These are phyloP conservation scores for Candida namnaoensis DNA, from an alignment of 805 yeast genomes.

Conservation along the genomic window DNA sequence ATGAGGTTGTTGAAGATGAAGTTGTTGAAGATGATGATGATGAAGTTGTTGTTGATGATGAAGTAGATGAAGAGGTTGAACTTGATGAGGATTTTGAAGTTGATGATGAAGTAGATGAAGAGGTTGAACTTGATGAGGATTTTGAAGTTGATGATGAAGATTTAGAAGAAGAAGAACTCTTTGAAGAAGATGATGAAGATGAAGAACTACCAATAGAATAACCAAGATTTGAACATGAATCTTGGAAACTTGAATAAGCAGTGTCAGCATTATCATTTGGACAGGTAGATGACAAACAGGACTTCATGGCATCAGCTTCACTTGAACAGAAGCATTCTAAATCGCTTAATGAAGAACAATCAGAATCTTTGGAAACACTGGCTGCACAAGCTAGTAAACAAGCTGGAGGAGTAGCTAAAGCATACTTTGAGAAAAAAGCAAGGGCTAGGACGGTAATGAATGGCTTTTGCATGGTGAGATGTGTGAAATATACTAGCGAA, in stretches of 20 bases:
- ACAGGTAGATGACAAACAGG: slow-evolving; percentile 63
- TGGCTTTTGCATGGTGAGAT: background rate
- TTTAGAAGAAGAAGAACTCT: slow-evolving; percentile 21
- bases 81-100: slow-evolving; percentile 11
- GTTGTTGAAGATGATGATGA: slow-evolving; percentile 11
- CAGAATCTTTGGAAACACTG: slow-evolving; percentile 45
- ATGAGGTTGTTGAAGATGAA: slow-evolving; percentile 11
- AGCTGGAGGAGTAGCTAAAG: slow-evolving; percentile 75
- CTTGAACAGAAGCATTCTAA: slow-evolving; percentile 60
- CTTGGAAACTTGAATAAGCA: slow-evolving; percentile 53
- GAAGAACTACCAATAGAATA: slow-evolving; percentile 22
- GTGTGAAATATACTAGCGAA: too few relatives aligned
- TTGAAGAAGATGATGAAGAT: slow-evolving; percentile 23
- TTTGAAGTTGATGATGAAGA: slow-evolving; percentile 17
- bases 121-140: slow-evolving; percentile 16
- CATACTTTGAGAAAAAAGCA: slow-evolving; percentile 11
- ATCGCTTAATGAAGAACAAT: slow-evolving; percentile 55
- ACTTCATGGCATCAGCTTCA: slow-evolving; percentile 41
- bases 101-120: slow-evolving; percentile 16
- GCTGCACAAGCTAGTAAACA: slow-evolving; percentile 86
- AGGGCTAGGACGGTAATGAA: slow-evolving; percentile 5
- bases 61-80: slow-evolving; percentile 6
- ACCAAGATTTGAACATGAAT: slow-evolving; percentile 41
- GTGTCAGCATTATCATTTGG: slow-evolving; percentile 49
- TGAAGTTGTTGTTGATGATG: slow-evolving; percentile 12